Percentiles rank a stretch among this genome's conserved stretches.
Conservation (phyloP, 345 rosid species). For the Syzygium grande region DNA sequence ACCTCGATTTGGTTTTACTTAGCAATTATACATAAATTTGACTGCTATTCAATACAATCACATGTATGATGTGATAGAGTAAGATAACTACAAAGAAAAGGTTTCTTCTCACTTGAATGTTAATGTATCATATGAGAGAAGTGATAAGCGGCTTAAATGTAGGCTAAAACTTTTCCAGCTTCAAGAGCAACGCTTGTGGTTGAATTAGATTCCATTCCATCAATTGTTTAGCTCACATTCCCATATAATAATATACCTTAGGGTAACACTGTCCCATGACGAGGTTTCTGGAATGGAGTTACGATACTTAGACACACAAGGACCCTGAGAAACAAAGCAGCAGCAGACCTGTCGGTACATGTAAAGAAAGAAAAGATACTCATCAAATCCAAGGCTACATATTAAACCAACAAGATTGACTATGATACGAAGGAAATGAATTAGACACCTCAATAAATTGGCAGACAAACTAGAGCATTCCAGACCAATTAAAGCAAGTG, state of each 20-base stretch:
- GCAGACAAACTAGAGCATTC: not conserved
- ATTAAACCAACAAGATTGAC: not conserved
- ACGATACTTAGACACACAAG: not conserved
- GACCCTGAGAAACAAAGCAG: not conserved
- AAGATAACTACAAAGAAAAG: not conserved
- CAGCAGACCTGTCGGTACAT: not conserved
- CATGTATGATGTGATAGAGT: not conserved
- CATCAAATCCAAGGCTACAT: not conserved
- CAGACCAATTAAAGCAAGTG: not conserved
- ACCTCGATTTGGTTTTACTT: not conserved
- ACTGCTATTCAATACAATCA: not conserved
- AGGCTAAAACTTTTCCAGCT: not conserved
- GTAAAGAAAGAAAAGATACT: not conserved
- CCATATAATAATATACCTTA: not conserved
- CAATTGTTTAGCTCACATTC: not conserved
- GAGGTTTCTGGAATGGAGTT: not conserved
- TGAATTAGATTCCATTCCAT: not conserved
- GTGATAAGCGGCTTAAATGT: not conserved
- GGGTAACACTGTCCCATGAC: slow-evolving; percentile 6
- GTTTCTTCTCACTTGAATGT: not conserved
- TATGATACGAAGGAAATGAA: not conserved
- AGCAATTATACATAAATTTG: not conserved
- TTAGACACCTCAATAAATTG: not conserved
- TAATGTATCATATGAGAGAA: not conserved
- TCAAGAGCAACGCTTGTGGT: not conserved